Base-by-base conservation (phyloP, 1,284 basidiomycete genomes). In the Trichosporon coremiiforme region DNA sequence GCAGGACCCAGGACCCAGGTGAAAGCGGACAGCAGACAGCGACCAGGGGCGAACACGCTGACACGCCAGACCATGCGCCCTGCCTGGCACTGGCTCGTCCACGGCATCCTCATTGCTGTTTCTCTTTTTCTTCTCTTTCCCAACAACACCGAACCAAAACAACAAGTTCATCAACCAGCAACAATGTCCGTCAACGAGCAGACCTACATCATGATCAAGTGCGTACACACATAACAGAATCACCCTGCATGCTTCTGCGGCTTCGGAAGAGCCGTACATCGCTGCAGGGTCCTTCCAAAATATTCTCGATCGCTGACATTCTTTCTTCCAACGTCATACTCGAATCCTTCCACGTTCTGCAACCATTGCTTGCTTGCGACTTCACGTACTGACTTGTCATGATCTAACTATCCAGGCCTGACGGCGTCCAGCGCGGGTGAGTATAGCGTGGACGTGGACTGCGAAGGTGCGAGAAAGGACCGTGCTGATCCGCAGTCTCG, bases 351-450 rank as follows among this genome's bases (percentile, higher is more conserved):
- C 12, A 2, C n/a, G 17, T 20, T 22, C 36, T 20, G 20, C 57
- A 35, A 60, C 36, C 13, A 5, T 5, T 41, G 4, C 36, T 22
- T 20, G 9, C 36, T 41, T 4, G 38, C 36, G 13, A 35, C 36
- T n/a, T 15, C 36, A 25, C n/a, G n/a, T 53, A 9, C n/a, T 22
- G 29, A 60, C 33, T 22, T 29, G 7, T 33, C 29, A 13, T 29
- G 55, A 13, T 60, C 13, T 60, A 12, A 60, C 15, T 12, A 13
- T 35, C 31, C 80, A 74, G 96, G 94, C 94, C 95, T 80, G 95
- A 98, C 86, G 95, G 95, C 84, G 95, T 98, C 87, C 93, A 97
- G 86, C 92, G 95, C 79, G 90, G 89, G 60, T 41, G 41, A 63
- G 55, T 63, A 29, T 38, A 15, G 36, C 47, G 47, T 22, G 20